Evolutionary conservation across 2,329 filamentous ascomycete genomes (phyloP), one percentile per base, ranked within the genome.

Genomic region (Claviceps humidiphila): DNA sequence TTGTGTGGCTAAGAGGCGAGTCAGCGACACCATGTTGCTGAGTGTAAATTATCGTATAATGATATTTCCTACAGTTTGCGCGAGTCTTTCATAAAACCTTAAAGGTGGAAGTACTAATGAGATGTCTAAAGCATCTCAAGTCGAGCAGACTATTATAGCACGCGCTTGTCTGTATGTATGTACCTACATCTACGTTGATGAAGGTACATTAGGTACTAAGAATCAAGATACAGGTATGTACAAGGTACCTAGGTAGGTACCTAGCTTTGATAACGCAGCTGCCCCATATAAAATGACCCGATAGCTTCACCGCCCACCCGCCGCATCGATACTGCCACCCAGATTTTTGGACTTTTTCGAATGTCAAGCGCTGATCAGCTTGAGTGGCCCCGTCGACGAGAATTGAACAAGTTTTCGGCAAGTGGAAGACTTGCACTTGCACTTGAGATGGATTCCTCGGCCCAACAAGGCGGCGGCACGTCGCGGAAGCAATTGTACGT

Each of bases 401-500:
- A 6, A 16, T 37, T 40, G 17, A 50, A 13, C 17, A 13, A 42
- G 47, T 37, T 17, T 47, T 17, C 26, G 8, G 43, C 26, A 41
- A 34, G 37, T 13, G 58, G 52, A 53, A 54, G 51, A 57, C 59
- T 59, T 58, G 37, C 41, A 41, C 34, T 30, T 46, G 9, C 30
- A 49, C 43, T 45, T n/a, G 16, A 51, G 30, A 54, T 54, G 53
- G 48, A 48, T 42, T 47, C 50, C 20, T 53, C 43, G 37, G 38
- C 37, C 11, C 43, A 53, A 47, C 42, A 53, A 39, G 48, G 30
- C 60, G 74, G 46, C 60, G 74, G 64, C 50, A 81, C 81, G 80
- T 72, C 76, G 65, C 79, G 80, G 65, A 83, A 82, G 65, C 71
- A 73, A 62, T 70, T 77, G 70, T 75, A 69, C 60, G 73, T 66